Evolutionary conservation across 192 early-diverging fungal genomes (phyloP).

Genomic region (Coemansia sp.): DNA sequence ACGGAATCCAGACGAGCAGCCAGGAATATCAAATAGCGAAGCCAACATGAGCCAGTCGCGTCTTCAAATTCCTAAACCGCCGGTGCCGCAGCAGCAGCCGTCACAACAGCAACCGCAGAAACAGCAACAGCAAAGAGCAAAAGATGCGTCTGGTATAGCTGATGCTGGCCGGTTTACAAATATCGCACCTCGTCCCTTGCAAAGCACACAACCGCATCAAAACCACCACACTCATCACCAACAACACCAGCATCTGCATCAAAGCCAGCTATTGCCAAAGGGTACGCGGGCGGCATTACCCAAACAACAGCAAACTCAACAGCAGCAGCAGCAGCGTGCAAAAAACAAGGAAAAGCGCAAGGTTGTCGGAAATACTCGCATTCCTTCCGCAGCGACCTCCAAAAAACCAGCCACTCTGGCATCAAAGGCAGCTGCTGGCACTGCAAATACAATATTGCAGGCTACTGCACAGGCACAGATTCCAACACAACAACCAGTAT

Average conservation of each 20-base stretch:
- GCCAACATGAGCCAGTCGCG: no score
- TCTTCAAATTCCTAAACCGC: no score
- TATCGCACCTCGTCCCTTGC: conserved; percentile 21
- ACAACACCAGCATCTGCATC: neutral
- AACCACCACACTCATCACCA: no score
- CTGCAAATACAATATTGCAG: neutral
- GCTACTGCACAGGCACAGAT: neutral
- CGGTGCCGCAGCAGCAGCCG: neutral
- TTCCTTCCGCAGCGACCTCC: neutral
- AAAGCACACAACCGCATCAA: neutral
- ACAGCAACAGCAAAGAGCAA: no score
- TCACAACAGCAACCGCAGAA: neutral
- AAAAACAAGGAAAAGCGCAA: conserved; percentile 4
- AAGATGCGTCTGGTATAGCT: no score
- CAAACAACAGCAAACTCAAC: neutral
- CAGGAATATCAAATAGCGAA: no score
- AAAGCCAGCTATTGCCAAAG: neutral
- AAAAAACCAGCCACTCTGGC: neutral
- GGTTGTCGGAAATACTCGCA: neutral
- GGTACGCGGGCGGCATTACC: neutral
- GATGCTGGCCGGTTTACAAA: no score
- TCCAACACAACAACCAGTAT: neutral
- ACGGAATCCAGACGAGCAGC: conserved; percentile 17
- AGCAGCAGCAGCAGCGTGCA: neutral
- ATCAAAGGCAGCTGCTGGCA: neutral